Base-by-base conservation (phyloP, 2,329 filamentous ascomycete species). In the Penicillium sp. region DNA sequence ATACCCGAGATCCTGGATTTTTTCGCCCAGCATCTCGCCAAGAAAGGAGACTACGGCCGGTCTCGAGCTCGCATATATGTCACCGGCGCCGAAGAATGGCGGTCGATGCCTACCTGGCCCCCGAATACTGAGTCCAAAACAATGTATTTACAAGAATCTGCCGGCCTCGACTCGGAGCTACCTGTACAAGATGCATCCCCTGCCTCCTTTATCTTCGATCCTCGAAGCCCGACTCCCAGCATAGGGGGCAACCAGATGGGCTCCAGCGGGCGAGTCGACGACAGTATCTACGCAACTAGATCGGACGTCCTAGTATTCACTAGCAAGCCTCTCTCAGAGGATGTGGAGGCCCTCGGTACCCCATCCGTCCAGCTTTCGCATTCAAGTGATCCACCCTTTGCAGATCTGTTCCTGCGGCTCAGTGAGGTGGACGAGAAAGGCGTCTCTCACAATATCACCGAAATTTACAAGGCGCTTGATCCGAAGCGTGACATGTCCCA, bases 191-290 rank as follows among this genome's bases (percentile, higher is more conserved):
- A 51, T 23, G 54, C 49, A 43, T 46, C 22, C 5, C 41, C 56
- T 2, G 40, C 50, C 12, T 54, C 54, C 2, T 59, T 61, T 29
- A 26, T 55, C 31, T 61, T 59, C 33, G 54, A 59, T 33, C 59
- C 59, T 18, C 25, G 53, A 20, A 29, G 43, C 3, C 59, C 59
- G 37, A 61, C 59, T 15, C 59, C 56, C 11, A 57, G 51, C 29
- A 53, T 61, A 11, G 59, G 59, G n/a, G 59, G 59, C 18, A 59
- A 57, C 23, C 56, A 57, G 41, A 57, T 61, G 56, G 37, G 54
- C 18, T 29, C 45, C 12, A 56, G 58, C 2, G 59, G 59, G 51
- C 49, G 49, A 42, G 52, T 59, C n/a, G 57, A 61, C n/a, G 59
- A 61, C 27, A 54, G 56, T 23, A 52, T 37, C 15, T 61, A 59